Evolutionary conservation across 2,329 filamentous ascomycete genomes (phyloP), one percentile per base, ranked within the genome.

Genomic region (Cladosporium sp.): DNA sequence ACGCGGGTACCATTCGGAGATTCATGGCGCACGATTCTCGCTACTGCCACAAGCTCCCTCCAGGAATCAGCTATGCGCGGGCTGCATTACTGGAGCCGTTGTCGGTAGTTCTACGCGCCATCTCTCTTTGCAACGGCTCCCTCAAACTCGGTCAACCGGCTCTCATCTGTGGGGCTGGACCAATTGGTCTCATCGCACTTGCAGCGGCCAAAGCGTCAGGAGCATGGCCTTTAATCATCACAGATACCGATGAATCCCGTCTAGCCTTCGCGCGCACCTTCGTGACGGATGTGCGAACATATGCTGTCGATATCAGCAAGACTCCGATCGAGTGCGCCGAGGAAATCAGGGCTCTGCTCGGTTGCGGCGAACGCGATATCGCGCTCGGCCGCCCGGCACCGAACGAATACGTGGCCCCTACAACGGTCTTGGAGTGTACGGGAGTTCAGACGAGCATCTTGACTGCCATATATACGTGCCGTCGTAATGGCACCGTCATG

Each of bases 61-160:
- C n/a, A 19, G 36, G 19, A 12, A 8, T 42, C 12, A 42, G 39
- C 27, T 45, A 16, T 19, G 72, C 73, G 12, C 76, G 84, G 57
- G 82, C 77, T 6, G 81, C 83, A 11, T 73, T 86, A 2, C 75
- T 86, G 16, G 82, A 85, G 56, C 83, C 83, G 2, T 70, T 85
- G 6, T 79, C 77, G 15, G 82, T 85, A 6, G 79, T 80, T 3
- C 71, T 85, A 57, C 78, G 82, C 52, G 83, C 76, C n/a, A 74
- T 85, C 51, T 69, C 74, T 25, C 71, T 71, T 0, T 76, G 76
- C 1, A 70, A 73, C 2, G 66, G 85, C 13, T 69, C 69, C 2
- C 70, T 27, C 22, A 27, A 27, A 27, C 4, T 84, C 5, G 82
- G 82, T 16, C 72, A 73, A 1, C 75, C 75, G 5, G 75, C 72